These are phyloP conservation scores for Fusarium sp. DNA, from an alignment of 2,329 filamentous ascomycete genomes.

Conservation along the genomic window DNA sequence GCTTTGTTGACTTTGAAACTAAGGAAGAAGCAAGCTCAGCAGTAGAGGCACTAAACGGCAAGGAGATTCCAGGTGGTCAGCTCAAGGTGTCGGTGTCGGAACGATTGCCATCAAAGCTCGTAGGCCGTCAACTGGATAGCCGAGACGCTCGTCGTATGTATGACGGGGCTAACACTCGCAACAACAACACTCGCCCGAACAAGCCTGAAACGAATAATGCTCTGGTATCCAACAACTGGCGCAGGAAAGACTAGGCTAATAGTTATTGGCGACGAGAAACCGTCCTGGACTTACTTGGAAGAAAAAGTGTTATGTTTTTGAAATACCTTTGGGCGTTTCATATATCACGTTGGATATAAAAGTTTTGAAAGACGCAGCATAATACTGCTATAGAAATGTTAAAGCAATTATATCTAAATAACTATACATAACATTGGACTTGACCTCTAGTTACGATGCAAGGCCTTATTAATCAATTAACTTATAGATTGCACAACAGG, in stretches of 20 bases:
- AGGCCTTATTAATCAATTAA: too few species aligned
- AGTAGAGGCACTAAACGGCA: conserved; percentile 52
- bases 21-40: conserved; percentile 68
- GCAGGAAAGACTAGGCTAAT: conserved; percentile 2
- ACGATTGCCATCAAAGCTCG: conserved; percentile 14
- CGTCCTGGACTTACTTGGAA: background rate
- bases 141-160: background rate
- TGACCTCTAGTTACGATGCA: too few species aligned
- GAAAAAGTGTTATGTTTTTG: background rate
- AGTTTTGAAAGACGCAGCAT: background rate
- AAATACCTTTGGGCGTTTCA: background rate
- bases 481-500: too few species aligned
- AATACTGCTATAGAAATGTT: background rate
- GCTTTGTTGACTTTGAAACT: conserved; percentile 75
- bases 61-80: background rate
- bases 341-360: background rate
- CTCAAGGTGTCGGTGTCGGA: conserved; percentile 26
- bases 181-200: conserved; percentile 1
- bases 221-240: conserved; percentile 28
- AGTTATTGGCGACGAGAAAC: background rate
- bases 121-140: conserved; percentile 10
- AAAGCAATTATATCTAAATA: background rate
- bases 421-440: too few species aligned
- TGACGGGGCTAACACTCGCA: conserved; percentile 2
- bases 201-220: conserved; percentile 17